Conservation (phyloP, 768 basidiomycete genomes). For the Phylloporus rhodoxanthus region DNA sequence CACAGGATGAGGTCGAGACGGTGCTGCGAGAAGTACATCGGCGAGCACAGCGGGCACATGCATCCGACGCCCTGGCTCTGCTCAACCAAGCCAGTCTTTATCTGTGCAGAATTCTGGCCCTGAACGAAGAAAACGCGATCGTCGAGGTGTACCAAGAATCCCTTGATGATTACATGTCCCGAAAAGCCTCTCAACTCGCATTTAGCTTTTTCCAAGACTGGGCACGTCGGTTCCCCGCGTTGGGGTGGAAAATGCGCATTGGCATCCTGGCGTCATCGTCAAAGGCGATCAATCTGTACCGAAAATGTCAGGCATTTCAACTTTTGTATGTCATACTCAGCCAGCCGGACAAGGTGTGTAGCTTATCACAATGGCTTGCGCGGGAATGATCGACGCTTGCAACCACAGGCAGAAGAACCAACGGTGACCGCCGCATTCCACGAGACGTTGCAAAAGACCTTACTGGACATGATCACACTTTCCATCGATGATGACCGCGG, state of each 20-base stretch:
- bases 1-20: slow-evolving; percentile 32
- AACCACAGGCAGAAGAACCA: slow-evolving; percentile 29
- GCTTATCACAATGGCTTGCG: neutral
- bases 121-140: slow-evolving; percentile 37
- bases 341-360: slow-evolving; percentile 30
- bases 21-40: slow-evolving; percentile 61
- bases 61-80: slow-evolving; percentile 54
- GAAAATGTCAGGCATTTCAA: slow-evolving; percentile 68
- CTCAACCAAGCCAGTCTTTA: slow-evolving; percentile 70
- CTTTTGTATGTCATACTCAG: slow-evolving; percentile 61
- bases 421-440: slow-evolving; percentile 45
- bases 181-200: slow-evolving; percentile 76
- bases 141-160: slow-evolving; percentile 57
- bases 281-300: slow-evolving; percentile 69
- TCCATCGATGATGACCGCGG: slow-evolving; percentile 44
- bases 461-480: slow-evolving; percentile 44
- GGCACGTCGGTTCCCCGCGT: slow-evolving; percentile 54
- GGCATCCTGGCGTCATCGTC: slow-evolving; percentile 51
- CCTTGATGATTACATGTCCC: slow-evolving; percentile 66
- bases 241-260: slow-evolving; percentile 60
- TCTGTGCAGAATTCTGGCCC: slow-evolving; percentile 48
- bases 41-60: slow-evolving; percentile 62
- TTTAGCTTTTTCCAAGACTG: slow-evolving; percentile 74
- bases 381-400: neutral
- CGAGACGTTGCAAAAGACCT: slow-evolving; percentile 39